phyloP scores from a whole-genome alignment of 805 yeast genomes.

The Grigorovia yakushimaensis region DNA sequence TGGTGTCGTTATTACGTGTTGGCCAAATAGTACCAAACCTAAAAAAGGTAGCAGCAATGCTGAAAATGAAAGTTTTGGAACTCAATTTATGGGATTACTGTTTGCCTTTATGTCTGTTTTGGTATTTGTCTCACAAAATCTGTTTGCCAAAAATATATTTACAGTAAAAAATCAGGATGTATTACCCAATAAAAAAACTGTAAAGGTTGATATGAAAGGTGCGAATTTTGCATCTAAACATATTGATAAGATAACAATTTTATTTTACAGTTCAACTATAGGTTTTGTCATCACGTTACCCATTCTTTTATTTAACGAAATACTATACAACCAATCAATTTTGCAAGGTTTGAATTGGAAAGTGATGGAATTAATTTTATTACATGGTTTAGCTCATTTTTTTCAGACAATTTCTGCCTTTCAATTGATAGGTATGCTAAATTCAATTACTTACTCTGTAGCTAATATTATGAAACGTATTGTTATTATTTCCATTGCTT shows the following conservation, averaged over 20 bases:
- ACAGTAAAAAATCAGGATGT: constrained; percentile 33
- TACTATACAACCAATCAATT: constrained; percentile 19
- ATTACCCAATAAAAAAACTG: constrained; percentile 19
- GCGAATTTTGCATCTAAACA: constrained; percentile 23
- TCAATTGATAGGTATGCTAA: constrained; percentile 58
- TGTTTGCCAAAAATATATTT: constrained; percentile 65
- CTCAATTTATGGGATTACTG: constrained; percentile 26
- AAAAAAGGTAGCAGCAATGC: constrained; percentile 13
- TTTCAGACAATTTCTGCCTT: constrained; percentile 66
- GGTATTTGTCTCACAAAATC: constrained; percentile 69
- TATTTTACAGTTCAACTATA: constrained; percentile 59
- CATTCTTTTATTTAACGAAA: constrained; percentile 50
- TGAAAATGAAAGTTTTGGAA: constrained; percentile 6
- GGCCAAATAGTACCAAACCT: constrained; percentile 18
- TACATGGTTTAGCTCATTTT: constrained; percentile 67
- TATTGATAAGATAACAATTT: constrained; percentile 60
- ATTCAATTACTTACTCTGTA: constrained; percentile 72
- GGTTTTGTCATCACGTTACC: constrained; percentile 64
- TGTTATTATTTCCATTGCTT: constrained; percentile 56
- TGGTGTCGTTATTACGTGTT: constrained; percentile 81
- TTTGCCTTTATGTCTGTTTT: constrained; percentile 36
- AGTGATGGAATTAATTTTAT: constrained; percentile 33
- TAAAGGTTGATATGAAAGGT: constrained; percentile 9
- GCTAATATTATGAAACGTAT: constrained; percentile 71
- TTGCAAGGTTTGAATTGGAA: constrained; percentile 20